Evolutionary conservation across 2,329 filamentous ascomycete genomes (phyloP), one percentile per base, ranked within the genome.

Genomic region (Fusarium sp.): DNA sequence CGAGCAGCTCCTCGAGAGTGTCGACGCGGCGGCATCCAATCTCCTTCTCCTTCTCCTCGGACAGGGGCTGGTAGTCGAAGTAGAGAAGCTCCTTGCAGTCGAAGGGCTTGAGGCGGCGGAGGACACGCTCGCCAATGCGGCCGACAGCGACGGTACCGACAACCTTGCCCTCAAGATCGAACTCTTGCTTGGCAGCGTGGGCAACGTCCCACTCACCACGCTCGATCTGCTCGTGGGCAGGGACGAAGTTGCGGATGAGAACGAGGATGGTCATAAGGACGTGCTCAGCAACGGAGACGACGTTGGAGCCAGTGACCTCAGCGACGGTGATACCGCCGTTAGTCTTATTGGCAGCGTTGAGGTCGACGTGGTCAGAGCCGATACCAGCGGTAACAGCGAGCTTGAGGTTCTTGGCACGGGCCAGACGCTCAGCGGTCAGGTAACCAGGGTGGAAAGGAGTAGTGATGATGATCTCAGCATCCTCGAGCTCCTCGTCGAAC

Each of bases 1-100:
- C 86, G 67, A 99, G 83, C 89, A 99, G 91, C 81, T 98, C 95
- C 87, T 97, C 94, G 76, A 99, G 90, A 76, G 80, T 87, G 48
- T 95, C 91, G 63, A 98, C 94, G 67, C 96, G 90, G 76, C 93
- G 89, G 88, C 91, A 94, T 80, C 95, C 95, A 83, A 98, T 98
- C 86, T 97, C 95, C 83, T 92, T 89, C 89, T 98, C 94, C 75
- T 89, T 86, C 85, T 97, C 94, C 64, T 93, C 78, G 64, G 83
- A 86, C 71, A 99, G 87, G 52, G 95, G 94, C 88, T 99, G 96
- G 91, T 99, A 99, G 86, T 99, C 96, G 81, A 92, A 98, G 92
- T 99, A 99, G 70, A 98, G 89, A 50, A 99, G 89, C 87, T 98
- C 95, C 90, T 97, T 97, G 93, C 96, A 99, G 87, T 97, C 95